Evolutionary conservation across 2,329 filamentous ascomycete genomes (phyloP).

Genomic region (Aspergillus chevalieri): DNA sequence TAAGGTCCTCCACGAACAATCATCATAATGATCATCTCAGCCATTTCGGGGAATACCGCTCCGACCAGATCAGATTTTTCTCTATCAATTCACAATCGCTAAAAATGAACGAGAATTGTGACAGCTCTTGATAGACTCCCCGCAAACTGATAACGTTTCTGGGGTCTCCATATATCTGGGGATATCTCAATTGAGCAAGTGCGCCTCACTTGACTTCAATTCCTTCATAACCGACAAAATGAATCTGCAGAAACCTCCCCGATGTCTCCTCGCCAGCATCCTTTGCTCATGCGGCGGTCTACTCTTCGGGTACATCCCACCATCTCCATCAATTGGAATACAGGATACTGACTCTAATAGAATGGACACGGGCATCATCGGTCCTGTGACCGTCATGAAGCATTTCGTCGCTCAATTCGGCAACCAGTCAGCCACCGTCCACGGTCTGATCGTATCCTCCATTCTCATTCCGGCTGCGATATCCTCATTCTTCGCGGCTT

Average conservation of each 20-base stretch:
- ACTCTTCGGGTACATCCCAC: constrained; percentile 11
- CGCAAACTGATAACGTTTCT: too few relatives aligned
- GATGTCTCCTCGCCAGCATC: constrained; percentile 14
- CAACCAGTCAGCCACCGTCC: constrained; percentile 45
- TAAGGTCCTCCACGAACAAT: too few relatives aligned
- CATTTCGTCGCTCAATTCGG: constrained; percentile 48
- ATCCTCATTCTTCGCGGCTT: constrained; percentile 53
- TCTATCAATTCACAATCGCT: too few relatives aligned
- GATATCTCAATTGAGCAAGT: constrained; percentile 2
- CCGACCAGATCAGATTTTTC: too few relatives aligned
- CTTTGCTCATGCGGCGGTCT: constrained; percentile 15
- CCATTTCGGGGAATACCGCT: too few relatives aligned
- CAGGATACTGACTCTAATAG: neutral
- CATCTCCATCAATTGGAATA: neutral
- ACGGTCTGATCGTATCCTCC: constrained; percentile 54
- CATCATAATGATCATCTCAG: too few relatives aligned
- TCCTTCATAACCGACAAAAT: too few relatives aligned
- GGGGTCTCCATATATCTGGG: neutral
- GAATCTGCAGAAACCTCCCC: constrained; percentile 4
- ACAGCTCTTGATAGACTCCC: too few relatives aligned
- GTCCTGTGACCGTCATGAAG: constrained; percentile 55
- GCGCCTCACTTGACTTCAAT: constrained; percentile 1
- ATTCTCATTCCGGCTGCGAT: constrained; percentile 54
- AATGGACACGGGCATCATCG: constrained; percentile 52
- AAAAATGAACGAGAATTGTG: too few relatives aligned